Conservation (phyloP, 2,329 filamentous ascomycete genomes). For the Pseudovirgaria hyperparasitica region DNA sequence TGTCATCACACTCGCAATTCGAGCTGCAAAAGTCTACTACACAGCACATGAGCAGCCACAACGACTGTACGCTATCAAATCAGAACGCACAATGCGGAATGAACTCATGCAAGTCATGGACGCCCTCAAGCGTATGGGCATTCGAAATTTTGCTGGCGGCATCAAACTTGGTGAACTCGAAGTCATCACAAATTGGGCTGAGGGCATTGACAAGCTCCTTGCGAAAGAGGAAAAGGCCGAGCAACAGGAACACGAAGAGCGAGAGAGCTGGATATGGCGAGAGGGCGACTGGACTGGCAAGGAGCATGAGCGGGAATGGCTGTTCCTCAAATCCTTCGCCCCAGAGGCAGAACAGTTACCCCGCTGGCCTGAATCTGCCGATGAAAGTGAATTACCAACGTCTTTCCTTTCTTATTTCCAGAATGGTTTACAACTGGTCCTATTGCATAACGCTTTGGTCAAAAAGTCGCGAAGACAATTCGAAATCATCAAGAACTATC, state of each 20-base stretch:
- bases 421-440: constrained; percentile 69
- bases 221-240: constrained; percentile 67
- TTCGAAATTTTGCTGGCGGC: constrained; percentile 72
- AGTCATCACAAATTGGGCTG: constrained; percentile 69
- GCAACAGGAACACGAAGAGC: constrained; percentile 56
- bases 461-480: constrained; percentile 76
- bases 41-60: constrained; percentile 82
- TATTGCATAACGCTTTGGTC: constrained; percentile 81
- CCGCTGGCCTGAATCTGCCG: constrained; percentile 48
- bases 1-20: constrained; percentile 86
- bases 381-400: constrained; percentile 45
- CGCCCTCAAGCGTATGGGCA: constrained; percentile 81
- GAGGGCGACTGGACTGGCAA: constrained; percentile 58
- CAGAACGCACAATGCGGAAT: constrained; percentile 71
- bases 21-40: constrained; percentile 92
- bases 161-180: constrained; percentile 65
- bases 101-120: constrained; percentile 83
- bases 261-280: constrained; percentile 70
- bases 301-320: constrained; percentile 66
- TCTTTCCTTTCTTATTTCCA: constrained; percentile 62
- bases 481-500: constrained; percentile 76
- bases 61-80: constrained; percentile 72
- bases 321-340: constrained; percentile 70
- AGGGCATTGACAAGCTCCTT: constrained; percentile 64
- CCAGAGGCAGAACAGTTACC: constrained; percentile 47